These are phyloP conservation scores for Neocallimastix lanati DNA, from an alignment of 192 early-diverging fungal species.

Conservation along the genomic window DNA sequence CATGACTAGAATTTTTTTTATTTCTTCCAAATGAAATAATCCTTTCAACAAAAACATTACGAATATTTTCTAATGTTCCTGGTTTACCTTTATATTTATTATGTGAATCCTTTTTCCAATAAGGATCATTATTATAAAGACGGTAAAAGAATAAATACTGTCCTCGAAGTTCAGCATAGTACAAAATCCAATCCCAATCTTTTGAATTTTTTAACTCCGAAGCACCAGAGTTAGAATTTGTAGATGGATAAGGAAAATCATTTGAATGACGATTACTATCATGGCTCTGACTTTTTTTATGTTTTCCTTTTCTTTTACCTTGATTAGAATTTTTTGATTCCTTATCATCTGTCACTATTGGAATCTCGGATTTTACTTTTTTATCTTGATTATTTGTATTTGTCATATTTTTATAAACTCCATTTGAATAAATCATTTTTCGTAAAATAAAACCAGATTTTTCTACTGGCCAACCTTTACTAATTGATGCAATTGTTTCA, in stretches of 20 bases:
- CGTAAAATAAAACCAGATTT: background rate
- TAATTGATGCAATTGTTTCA: background rate
- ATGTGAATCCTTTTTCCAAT: background rate
- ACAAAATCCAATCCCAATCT: background rate
- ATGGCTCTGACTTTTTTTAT: background rate
- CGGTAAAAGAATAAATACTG: background rate
- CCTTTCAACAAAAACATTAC: background rate
- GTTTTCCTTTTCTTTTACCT: background rate
- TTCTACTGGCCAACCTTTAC: background rate
- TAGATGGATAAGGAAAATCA: background rate
- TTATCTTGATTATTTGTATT: background rate
- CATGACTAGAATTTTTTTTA: background rate
- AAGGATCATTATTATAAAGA: background rate
- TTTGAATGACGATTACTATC: background rate
- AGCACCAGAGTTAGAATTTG: no score
- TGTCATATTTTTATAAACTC: background rate
- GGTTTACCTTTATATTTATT: background rate
- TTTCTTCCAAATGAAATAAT: background rate
- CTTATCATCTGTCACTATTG: background rate
- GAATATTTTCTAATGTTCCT: background rate
- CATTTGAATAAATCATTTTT: background rate
- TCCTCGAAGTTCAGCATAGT: background rate
- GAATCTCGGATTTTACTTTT: background rate
- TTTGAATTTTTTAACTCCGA: background rate
- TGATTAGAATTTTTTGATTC: background rate